Evolutionary conservation across 1,284 basidiomycete species (phyloP), one percentile per base, ranked within the genome.

Genomic region (Hypsizygus ulmarius): DNA sequence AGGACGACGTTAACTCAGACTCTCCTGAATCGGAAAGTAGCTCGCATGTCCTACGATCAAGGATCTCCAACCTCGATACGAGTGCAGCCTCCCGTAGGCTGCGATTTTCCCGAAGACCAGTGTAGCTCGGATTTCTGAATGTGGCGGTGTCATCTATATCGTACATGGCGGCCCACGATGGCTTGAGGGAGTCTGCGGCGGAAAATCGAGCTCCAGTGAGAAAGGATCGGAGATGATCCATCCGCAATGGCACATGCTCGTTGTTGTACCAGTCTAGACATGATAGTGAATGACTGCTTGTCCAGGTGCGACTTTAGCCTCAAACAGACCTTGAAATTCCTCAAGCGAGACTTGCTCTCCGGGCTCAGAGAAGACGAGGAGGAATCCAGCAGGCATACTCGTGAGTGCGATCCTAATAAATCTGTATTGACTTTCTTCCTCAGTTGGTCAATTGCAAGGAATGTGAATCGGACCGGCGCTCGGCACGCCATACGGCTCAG

Each of bases 201-300:
- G 64, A 61, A 61, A 74, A 78, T 27, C 82, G 72, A 8, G 77
- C 73, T 12, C 77, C 79, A 14, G 71, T 74, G 27, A 71, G 68
- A 65, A 84, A 81, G 2, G 73, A 70, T 12, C 71, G 66, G 14
- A 80, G 68, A 45, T 69, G 62, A 49, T 76, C 70, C 47, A 81
- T 66, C 19, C 81, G 77, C 1, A 81, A 67, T 0, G 81, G 81
- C 33, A 83, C 73, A 58, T 83, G 81, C 63, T 83, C 81, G 56
- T 79, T 78, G 58, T 83, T 71, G 64, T 82, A 83, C 82, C 82
- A 84, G 57, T 81, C 78, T 72, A 44, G 15, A 41, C 2, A n/a
- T n/a, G 25, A 19, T 38, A n/a, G 19, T 25, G 12, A 29, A 9
- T 27, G 9, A 12, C n/a, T n/a, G n/a, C n/a, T 40, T 38, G 7